Evolutionary conservation across 164 flowering plant species (phyloP), one percentile per base, ranked within the genome.

Genomic region (Magnolia officinalis): DNA sequence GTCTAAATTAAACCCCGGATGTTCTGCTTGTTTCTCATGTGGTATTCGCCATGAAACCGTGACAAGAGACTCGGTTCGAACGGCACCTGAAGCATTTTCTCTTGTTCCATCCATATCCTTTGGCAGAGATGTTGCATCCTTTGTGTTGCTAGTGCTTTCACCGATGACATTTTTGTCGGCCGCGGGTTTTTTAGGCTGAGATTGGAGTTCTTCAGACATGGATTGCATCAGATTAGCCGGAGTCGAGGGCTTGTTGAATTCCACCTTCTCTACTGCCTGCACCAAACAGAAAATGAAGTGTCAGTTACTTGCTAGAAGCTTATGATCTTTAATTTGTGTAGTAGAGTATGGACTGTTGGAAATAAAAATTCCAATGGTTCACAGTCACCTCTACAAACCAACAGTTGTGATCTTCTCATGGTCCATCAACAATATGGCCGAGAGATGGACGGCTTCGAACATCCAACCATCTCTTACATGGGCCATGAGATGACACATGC

Each of bases 1-100:
- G 66, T 90, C 95, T 67, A 83, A 72, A 78, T 85, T 84, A 77
- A 80, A 80, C 63, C 79, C 83, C 8, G 78, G 79, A 50, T 78
- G 73, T 24, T 78, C 81, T 20, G 69, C 65, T 23, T 78, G 75
- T 75, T 77, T 80, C 71, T 78, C 80, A 55, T 64, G 82, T 58
- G 82, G 82, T 59, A 79, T 71, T 52, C 70, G 77, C 79, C 78
- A 81, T 71, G 79, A 71, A 79, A 81, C 77, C 67, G 79, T 73
- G 50, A 72, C 79, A 78, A 76, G 76, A 71, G 81, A 79, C 74
- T 76, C 49, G 19, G 18, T 74, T 73, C 14, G 79, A 76, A 72
- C 70, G 24, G 49, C 58, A 84, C 85, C 87, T 80, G 83, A 73
- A 72, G 52, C 63, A 19, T 2, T 66, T 67, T 68, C 55, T 7